Conservation (phyloP, 2,329 filamentous ascomycete genomes). For the Aspergillus brunneoviolaceus region DNA sequence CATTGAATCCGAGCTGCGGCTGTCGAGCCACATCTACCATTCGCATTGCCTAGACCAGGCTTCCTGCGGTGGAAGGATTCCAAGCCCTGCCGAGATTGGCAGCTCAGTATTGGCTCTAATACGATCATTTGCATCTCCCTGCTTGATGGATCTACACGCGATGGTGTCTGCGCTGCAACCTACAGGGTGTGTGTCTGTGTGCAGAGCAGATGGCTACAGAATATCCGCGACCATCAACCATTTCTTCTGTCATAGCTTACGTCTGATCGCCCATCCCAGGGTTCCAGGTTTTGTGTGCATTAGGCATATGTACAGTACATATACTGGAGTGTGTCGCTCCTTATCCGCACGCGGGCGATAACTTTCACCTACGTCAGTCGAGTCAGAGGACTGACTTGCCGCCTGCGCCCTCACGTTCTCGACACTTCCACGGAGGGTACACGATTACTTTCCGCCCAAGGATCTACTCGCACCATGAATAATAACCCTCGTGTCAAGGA, state of each 20-base stretch:
- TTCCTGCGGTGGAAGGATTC: background rate
- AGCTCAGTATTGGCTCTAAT: background rate
- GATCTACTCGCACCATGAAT: background rate
- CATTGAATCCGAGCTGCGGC: background rate
- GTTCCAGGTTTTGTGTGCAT: background rate
- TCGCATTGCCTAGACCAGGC: background rate
- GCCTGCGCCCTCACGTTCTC: background rate
- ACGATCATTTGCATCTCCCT: background rate
- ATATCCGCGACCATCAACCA: background rate
- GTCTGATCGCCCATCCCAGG: background rate
- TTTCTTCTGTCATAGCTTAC: no score
- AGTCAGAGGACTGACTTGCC: background rate
- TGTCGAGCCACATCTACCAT: background rate
- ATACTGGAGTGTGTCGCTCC: background rate
- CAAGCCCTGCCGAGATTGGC: background rate
- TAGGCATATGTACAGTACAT: background rate
- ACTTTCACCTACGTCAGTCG: background rate
- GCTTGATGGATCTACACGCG: background rate
- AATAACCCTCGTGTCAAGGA: background rate
- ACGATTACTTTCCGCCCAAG: background rate
- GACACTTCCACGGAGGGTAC: background rate
- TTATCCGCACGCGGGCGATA: no score
- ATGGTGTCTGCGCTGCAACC: background rate
- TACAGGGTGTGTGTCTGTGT: background rate
- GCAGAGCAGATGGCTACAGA: background rate